Base-by-base conservation (phyloP, 2,329 filamentous ascomycete species). In the Phoma sp. region DNA sequence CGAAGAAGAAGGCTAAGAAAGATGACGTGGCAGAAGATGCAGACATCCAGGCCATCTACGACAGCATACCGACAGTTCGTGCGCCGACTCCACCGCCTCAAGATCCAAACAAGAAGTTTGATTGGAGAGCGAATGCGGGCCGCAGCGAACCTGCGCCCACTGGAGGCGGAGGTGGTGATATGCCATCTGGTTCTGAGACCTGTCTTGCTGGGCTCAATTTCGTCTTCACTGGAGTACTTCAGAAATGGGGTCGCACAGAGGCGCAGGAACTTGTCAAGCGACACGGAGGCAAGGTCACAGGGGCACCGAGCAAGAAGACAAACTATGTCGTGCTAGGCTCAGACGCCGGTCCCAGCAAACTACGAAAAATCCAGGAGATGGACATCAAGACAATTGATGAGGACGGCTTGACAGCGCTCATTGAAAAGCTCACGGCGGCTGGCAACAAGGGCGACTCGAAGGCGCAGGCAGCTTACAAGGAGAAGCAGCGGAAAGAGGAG, bases 381-480 rank as follows among this genome's bases (percentile, higher is more conserved):
- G 86, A 86, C 0, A 86, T 98, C 72, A 97, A 92, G 74, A 96
- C 93, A 0, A 97, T 99, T 68, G 89, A 97, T 65, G 96, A 99
- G 72, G 86, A 96, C 62, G 96, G 95, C 0, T 78, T 99, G 2
- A 96, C 96, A 63, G 88, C 90, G 55, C 82, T 99, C 39, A 96
- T 99, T 62, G 83, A 86, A 56, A 82, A 79, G 40, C 81, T 98
- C 47, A 93, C 95, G 35, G 89, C 91, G 1, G 89, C 91, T 68
- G 95, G 96, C 40, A 68, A 70, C 51, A 66, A 65, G 35, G 95
- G 96, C 7, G 86, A 88, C 67, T 90, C 92, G 38, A 93, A 93
- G 69, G 93, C 91, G 27, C 95, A 93, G 6, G 90, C 90, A 66
- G 92, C 93, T 65, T 86, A 88, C 46, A 88, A 89, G 56, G 89